phyloP scores from a whole-genome alignment of 2,329 filamentous ascomycete species.

The Pseudocercospora eumusae region DNA sequence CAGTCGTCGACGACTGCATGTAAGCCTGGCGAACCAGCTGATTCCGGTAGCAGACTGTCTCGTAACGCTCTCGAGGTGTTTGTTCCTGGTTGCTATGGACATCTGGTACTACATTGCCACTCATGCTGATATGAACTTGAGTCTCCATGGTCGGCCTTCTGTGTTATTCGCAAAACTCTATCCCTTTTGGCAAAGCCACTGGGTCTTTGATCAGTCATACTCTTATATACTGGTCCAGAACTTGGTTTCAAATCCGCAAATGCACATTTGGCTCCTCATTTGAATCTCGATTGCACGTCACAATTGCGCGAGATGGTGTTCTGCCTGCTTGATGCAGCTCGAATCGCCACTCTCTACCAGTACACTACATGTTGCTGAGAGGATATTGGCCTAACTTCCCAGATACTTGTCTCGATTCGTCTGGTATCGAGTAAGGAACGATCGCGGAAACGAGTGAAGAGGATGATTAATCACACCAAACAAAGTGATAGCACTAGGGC shows the following conservation, averaged over 20 bases:
- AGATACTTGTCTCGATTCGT: background rate
- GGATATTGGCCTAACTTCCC: background rate
- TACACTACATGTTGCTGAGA: background rate
- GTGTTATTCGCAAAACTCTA: background rate
- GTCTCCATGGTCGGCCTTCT: background rate
- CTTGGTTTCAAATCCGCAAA: background rate
- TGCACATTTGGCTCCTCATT: background rate
- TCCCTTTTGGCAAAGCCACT: background rate
- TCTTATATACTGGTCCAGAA: background rate
- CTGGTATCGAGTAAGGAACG: background rate
- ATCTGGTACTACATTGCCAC: background rate
- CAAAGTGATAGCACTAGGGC: background rate
- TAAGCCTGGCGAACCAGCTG: background rate
- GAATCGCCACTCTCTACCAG: background rate
- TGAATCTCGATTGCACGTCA: background rate
- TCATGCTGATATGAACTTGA: background rate
- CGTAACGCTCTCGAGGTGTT: background rate
- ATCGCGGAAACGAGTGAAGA: background rate
- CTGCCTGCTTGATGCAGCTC: background rate
- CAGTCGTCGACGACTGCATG: background rate
- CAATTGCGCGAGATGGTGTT: background rate
- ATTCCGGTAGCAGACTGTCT: background rate
- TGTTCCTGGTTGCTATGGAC: background rate
- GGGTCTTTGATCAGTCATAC: background rate
- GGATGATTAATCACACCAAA: background rate